Evolutionary conservation across 2,329 filamentous ascomycete genomes (phyloP).

Genomic region (Botryotinia narcissicola): DNA sequence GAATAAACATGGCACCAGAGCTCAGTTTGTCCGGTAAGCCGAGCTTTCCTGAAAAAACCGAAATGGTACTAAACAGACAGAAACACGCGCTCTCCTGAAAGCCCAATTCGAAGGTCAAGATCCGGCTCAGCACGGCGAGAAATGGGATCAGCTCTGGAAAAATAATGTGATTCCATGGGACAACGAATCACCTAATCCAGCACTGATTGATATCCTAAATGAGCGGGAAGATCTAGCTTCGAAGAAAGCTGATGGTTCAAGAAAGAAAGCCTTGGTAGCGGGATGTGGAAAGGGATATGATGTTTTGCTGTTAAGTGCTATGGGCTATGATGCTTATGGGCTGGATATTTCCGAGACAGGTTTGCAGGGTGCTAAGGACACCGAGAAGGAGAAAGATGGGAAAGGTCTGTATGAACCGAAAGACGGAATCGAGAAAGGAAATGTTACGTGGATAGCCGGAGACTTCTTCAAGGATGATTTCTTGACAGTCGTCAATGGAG

Average conservation of each 20-base stretch:
- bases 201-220: constrained; percentile 52
- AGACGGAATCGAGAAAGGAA: constrained; percentile 48
- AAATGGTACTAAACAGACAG: constrained; percentile 21
- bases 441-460: constrained; percentile 54
- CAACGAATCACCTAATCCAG: constrained; percentile 51
- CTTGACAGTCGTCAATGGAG: constrained; percentile 44
- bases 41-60: background rate
- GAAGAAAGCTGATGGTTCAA: constrained; percentile 30
- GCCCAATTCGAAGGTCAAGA: constrained; percentile 31
- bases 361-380: constrained; percentile 23
- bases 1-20: background rate
- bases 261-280: constrained; percentile 65
- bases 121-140: constrained; percentile 27
- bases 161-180: constrained; percentile 53
- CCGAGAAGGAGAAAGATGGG: constrained; percentile 35
- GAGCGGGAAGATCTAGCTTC: constrained; percentile 45
- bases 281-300: constrained; percentile 84
- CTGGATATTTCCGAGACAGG: constrained; percentile 52
- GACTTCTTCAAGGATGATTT: constrained; percentile 68
- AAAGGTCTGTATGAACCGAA: constrained; percentile 45
- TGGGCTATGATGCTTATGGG: constrained; percentile 75
- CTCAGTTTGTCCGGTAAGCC: background rate
- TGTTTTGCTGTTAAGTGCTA: constrained; percentile 68
- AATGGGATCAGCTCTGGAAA: constrained; percentile 52
- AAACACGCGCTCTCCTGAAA: constrained; percentile 30